phyloP scores from a whole-genome alignment of 208 protist species.

The Blastocrithidia nonstop region DNA sequence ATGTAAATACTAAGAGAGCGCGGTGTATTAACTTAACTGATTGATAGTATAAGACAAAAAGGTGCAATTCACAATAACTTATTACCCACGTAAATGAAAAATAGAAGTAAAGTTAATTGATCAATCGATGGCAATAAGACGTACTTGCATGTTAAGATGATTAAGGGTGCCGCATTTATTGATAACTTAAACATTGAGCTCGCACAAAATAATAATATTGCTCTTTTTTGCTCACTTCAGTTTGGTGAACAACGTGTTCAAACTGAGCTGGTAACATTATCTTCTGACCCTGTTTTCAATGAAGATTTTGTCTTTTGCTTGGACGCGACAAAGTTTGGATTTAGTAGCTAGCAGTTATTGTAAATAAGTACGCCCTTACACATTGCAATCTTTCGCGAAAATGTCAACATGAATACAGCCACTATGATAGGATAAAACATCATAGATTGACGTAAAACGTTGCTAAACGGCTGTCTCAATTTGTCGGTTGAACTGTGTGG shows the following conservation, averaged over 20 bases:
- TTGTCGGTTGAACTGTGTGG: slow-evolving; percentile 85
- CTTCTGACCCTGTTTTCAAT: slow-evolving; percentile 50
- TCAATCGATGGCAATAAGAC: slow-evolving; percentile 3
- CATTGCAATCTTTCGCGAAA: slow-evolving; percentile 64
- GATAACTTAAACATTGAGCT: slow-evolving; percentile 71
- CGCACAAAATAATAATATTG: slow-evolving; percentile 13
- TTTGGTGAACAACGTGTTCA: slow-evolving; percentile 78
- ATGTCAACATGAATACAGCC: slow-evolving; percentile 26
- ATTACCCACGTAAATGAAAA: slow-evolving; percentile 8
- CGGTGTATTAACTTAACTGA: slow-evolving; percentile 66
- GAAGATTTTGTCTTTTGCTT: slow-evolving; percentile 86
- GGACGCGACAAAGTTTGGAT: slow-evolving; percentile 55
- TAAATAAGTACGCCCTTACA: slow-evolving; percentile 73
- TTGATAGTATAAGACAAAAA: slow-evolving; percentile 21
- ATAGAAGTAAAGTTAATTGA: too few species aligned
- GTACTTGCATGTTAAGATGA: slow-evolving; percentile 51
- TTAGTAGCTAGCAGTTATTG: slow-evolving; percentile 37
- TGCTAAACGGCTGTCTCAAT: slow-evolving; percentile 73
- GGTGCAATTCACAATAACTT: slow-evolving; percentile 1
- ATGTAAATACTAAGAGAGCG: slow-evolving; percentile 76
- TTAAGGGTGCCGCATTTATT: slow-evolving; percentile 79
- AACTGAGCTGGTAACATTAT: slow-evolving; percentile 20
- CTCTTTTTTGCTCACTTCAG: slow-evolving; percentile 55
- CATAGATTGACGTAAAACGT: slow-evolving; percentile 82
- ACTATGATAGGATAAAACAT: slow-evolving; percentile 79